A percentile compares a stretch with the other conserved stretches of the same genome.
These are phyloP conservation scores for Colletotrichum tofieldiae DNA, from an alignment of 2,329 filamentous ascomycete species.

Conservation along the genomic window DNA sequence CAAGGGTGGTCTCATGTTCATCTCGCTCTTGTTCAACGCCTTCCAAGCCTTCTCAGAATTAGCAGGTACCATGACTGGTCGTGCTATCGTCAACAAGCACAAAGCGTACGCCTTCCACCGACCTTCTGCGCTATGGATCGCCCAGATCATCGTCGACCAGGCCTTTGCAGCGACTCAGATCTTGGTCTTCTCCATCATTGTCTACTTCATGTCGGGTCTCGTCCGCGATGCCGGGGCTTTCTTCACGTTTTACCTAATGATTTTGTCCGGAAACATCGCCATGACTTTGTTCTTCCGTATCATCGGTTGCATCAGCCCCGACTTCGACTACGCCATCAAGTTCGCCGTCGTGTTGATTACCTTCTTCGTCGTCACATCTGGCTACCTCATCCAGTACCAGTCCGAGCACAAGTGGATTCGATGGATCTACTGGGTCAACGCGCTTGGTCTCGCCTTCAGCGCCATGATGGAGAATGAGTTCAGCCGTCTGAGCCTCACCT, in stretches of 20 bases:
- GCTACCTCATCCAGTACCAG: conserved; percentile 87
- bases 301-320: conserved; percentile 81
- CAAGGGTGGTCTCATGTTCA: conserved; percentile 86
- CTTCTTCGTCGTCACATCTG: conserved; percentile 84
- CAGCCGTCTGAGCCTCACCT: conserved; percentile 76
- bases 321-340: conserved; percentile 90
- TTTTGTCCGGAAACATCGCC: conserved; percentile 77
- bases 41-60: conserved; percentile 89
- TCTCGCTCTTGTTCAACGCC: conserved; percentile 87
- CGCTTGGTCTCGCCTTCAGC: conserved; percentile 82
- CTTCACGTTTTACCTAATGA: conserved; percentile 82
- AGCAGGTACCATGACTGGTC: conserved; percentile 80
- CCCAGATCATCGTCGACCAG: conserved; percentile 85
- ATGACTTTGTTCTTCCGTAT: conserved; percentile 87
- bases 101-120: conserved; percentile 87
- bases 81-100: conserved; percentile 87
- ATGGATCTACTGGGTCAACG: conserved; percentile 87
- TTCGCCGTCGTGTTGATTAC: conserved; percentile 86
- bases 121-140: conserved; percentile 87
- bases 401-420: conserved; percentile 82
- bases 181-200: conserved; percentile 79
- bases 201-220: conserved; percentile 85
- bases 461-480: conserved; percentile 93
- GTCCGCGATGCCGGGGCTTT: conserved; percentile 81
- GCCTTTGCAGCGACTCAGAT: conserved; percentile 81